Conservation (phyloP, 352 stramenopile species). For the Hyphochytrium catenoides region DNA sequence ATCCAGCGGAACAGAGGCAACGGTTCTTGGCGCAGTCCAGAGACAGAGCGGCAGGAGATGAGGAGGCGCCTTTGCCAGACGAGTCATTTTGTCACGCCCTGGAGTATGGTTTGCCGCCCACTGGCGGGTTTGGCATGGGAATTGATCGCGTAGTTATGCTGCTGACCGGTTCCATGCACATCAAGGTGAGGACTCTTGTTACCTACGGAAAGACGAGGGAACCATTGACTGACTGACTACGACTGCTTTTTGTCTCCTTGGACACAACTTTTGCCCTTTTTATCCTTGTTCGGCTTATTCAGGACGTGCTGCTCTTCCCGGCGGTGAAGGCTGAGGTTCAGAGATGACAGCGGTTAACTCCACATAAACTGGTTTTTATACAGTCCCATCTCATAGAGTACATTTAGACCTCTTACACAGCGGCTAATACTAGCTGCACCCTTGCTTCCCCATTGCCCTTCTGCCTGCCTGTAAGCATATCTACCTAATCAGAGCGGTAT, state of each 20-base stretch:
- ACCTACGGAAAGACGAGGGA: neutral
- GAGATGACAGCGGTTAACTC: no score
- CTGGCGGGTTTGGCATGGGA: constrained; percentile 87
- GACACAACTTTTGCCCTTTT: constrained; percentile 1
- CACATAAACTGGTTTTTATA: no score
- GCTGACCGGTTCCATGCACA: constrained; percentile 92
- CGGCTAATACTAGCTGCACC: no score
- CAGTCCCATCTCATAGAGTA: no score
- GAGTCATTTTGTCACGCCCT: constrained; percentile 92
- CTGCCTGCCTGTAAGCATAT: no score
- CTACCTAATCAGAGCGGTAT: no score
- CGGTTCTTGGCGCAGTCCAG: constrained; percentile 76
- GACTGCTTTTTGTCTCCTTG: neutral
- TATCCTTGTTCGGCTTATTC: constrained; percentile 10
- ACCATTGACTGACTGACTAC: neutral
- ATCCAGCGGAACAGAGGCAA: constrained; percentile 85
- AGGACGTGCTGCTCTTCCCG: constrained; percentile 98
- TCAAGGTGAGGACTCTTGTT: constrained; percentile 37
- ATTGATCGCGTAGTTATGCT: constrained; percentile 97
- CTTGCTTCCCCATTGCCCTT: no score
- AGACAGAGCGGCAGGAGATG: constrained; percentile 43
- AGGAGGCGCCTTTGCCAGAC: constrained; percentile 74
- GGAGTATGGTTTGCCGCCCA: constrained; percentile 91
- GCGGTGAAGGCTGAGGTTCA: constrained; percentile 91
- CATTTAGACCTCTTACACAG: no score